Percentiles rank a stretch among this genome's conserved stretches.
These are phyloP conservation scores for Myochromella boudieri DNA, from an alignment of 768 basidiomycete species.

Conservation along the genomic window DNA sequence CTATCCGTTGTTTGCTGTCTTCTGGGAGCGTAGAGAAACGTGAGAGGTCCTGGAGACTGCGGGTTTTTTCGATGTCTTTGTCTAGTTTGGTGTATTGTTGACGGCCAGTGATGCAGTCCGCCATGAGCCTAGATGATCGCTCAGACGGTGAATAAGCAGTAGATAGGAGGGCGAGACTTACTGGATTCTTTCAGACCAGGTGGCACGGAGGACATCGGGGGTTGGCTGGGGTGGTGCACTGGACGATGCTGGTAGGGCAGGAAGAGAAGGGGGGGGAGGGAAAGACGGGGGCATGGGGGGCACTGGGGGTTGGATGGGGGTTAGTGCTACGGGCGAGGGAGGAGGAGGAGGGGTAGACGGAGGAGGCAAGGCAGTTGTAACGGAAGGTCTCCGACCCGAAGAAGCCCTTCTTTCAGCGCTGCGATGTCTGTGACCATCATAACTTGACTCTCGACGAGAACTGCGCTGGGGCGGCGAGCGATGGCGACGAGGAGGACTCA, in stretches of 20 bases:
- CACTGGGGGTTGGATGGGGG: conserved; percentile 2
- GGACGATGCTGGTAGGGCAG: conserved; percentile 10
- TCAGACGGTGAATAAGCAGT: not conserved
- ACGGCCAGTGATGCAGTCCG: conserved; percentile 9
- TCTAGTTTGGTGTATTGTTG: conserved; percentile 17
- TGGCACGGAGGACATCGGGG: conserved; percentile 14
- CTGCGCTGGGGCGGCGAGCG: conserved; percentile 2
- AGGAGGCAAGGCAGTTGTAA: not conserved
- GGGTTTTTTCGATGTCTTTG: conserved; percentile 15
- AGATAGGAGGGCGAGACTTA: conserved; percentile 4
- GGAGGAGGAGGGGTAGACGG: conserved; percentile 1
- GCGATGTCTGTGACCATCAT: not conserved
- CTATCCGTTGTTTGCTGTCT: conserved; percentile 14
- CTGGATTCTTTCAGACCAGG: conserved; percentile 27
- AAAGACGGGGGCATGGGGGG: conserved; percentile 10
- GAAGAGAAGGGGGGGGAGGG: conserved; percentile 16
- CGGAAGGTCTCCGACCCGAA: not conserved
- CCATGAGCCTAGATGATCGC: conserved; percentile 9
- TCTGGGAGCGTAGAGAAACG: conserved; percentile 14
- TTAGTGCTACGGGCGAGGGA: not conserved
- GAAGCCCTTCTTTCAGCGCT: too few relatives aligned
- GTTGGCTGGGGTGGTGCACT: conserved; percentile 9
- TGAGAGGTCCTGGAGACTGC: conserved; percentile 15
- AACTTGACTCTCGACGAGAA: not conserved
- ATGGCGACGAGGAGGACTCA: not conserved